A percentile compares a stretch with the other conserved stretches of the same genome.
Evolutionary conservation across 176 grass and related monocot genomes (phyloP).

Genomic region (Coix lacrymajobi): DNA sequence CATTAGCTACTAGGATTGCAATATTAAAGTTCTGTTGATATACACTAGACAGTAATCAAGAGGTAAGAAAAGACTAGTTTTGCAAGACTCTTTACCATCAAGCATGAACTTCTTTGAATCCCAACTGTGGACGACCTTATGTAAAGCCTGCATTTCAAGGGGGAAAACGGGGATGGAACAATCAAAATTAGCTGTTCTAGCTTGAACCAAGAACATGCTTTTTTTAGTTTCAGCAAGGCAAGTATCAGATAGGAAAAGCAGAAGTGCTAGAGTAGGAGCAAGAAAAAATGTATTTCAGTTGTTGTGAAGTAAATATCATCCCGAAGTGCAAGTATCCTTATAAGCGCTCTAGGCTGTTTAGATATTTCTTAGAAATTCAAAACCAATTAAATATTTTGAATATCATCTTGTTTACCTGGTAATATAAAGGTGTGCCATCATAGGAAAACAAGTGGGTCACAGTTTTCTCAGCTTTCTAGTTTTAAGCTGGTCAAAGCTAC

Average conservation of each 20-base stretch:
- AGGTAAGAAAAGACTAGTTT: background rate
- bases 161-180: background rate
- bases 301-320: background rate
- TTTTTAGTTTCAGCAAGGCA: slow-evolving; percentile 1
- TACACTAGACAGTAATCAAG: background rate
- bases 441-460: background rate
- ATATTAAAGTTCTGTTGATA: background rate
- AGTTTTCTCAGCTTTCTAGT: background rate
- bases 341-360: background rate
- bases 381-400: background rate
- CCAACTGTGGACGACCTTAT: slow-evolving; percentile 82
- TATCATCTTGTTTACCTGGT: background rate
- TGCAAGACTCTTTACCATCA: slow-evolving; percentile 47
- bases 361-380: background rate
- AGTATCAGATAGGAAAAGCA: background rate
- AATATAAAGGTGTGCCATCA: background rate
- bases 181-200: background rate
- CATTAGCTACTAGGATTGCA: background rate
- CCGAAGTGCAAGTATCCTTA: background rate
- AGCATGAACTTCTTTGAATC: slow-evolving; percentile 63
- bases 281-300: background rate
- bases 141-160: slow-evolving; percentile 57
- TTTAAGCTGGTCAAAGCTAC: background rate
- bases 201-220: background rate
- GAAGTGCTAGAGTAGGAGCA: background rate